Evolutionary conservation across 768 basidiomycete species (phyloP), one percentile per base, ranked within the genome.

Genomic region (Saitozyma sp.): DNA sequence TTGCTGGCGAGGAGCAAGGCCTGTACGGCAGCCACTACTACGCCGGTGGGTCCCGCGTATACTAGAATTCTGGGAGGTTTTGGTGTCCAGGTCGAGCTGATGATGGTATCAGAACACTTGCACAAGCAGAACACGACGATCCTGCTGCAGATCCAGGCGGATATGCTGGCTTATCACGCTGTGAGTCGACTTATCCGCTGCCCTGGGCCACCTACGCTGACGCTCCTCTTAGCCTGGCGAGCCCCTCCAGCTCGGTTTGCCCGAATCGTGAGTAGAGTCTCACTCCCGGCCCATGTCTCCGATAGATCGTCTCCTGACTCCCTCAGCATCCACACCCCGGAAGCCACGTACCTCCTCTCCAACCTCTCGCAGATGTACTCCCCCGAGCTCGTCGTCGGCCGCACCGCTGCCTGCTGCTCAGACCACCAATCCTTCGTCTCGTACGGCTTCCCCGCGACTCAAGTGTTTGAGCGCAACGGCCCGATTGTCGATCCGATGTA

Each of bases 1-100:
- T 95, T 69, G 89, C 91, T 1, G 93, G 92, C 6, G 93, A 96
- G 75, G 93, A 96, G 70, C 93, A 96, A 74, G 93, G 93, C 5
- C 79, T 93, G 14, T 76, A 86, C 13, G 93, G 93, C 38, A 90
- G 88, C 19, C 84, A 79, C 65, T 86, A 87, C 8, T 94, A 93
- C 76, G 88, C 92, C 13, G 82, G 91, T 91, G 74, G 75, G 89
- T 58, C 17, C 10, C 37, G 16, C 51, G 20, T 29, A 11, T 52
- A 2, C 37, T 82, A 0, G 20, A 0, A 14, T 48, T 62, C 48
- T 50, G 40, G 9, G 42, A 29, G 29, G 29, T 29, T 29, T 29
- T 29, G 29, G 29, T 29, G 29, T 29, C 29, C 2, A 61, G 58
- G 52, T 19, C 19, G 10, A 9, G 19, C 38, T 43, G 55, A 42